Evolutionary conservation across 257 asterid genomes (phyloP).

Genomic region (Verbena officinalis): DNA sequence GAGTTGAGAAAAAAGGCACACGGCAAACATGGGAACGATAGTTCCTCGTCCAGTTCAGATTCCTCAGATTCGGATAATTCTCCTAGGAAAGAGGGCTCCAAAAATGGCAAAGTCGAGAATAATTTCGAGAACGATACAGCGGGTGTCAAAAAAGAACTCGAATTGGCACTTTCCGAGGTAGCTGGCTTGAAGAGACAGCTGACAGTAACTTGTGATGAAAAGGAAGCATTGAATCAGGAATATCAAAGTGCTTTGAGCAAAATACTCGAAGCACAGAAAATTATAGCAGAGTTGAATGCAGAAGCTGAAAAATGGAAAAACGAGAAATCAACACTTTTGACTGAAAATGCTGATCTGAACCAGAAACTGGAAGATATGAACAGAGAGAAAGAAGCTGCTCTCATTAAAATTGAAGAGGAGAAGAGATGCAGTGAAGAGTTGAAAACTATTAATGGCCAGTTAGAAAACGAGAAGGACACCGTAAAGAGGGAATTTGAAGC

Average conservation of each 20-base stretch:
- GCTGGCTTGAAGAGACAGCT: conserved; percentile 57
- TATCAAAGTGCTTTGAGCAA: conserved; percentile 43
- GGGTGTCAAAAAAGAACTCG: conserved; percentile 50
- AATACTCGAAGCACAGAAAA: conserved; percentile 51
- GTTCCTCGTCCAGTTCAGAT: conserved; percentile 78
- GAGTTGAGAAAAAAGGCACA: conserved; percentile 59
- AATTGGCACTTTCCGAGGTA: conserved; percentile 61
- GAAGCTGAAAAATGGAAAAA: conserved; percentile 46
- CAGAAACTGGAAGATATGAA: conserved; percentile 51
- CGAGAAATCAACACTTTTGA: conserved; percentile 48
- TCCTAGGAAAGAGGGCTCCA: conserved; percentile 41
- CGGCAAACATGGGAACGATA: conserved; percentile 43
- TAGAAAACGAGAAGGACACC: conserved; percentile 50
- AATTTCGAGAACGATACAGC: conserved; percentile 36
- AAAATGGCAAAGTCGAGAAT: conserved; percentile 52
- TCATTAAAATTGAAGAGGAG: conserved; percentile 44
- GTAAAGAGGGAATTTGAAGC: conserved; percentile 47
- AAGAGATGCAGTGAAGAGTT: conserved; percentile 46
- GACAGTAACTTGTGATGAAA: conserved; percentile 50
- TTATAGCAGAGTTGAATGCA: conserved; percentile 43
- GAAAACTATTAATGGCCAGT: conserved; percentile 31
- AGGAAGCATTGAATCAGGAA: conserved; percentile 52
- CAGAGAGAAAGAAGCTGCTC: conserved; percentile 38
- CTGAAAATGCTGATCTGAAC: conserved; percentile 49
- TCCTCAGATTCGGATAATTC: conserved; percentile 78